phyloP scores from a whole-genome alignment of 208 protist genomes.

The Tritrichomonas foetus region DNA sequence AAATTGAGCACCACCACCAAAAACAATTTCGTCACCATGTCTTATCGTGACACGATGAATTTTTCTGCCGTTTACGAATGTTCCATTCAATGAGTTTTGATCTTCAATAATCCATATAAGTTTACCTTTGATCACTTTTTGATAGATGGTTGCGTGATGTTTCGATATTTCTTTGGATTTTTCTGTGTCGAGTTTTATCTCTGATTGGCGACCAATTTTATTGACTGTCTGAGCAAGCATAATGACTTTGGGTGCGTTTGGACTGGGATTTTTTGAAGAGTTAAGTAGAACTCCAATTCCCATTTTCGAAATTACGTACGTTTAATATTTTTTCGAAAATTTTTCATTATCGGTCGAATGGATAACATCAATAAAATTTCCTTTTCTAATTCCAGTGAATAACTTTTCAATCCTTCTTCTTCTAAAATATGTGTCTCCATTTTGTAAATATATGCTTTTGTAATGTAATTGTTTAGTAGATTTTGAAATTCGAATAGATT shows the following conservation, averaged over 20 bases:
- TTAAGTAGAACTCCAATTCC: neutral
- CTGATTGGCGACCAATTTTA: neutral
- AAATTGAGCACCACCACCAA: neutral
- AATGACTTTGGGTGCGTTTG: neutral
- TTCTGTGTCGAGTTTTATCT: neutral
- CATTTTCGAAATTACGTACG: neutral
- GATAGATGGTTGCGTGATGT: neutral
- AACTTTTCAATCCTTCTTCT: too few relatives aligned
- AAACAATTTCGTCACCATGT: slow-evolving; percentile 34
- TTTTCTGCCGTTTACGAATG: slow-evolving; percentile 31
- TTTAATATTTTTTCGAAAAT: too few relatives aligned
- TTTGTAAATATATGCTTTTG: too few relatives aligned
- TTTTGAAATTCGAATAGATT: too few relatives aligned
- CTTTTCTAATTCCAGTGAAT: too few relatives aligned
- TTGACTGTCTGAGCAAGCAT: neutral
- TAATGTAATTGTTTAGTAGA: too few relatives aligned
- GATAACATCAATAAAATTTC: too few relatives aligned
- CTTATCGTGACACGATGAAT: neutral
- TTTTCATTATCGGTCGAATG: too few relatives aligned
- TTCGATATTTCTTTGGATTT: slow-evolving; percentile 25
- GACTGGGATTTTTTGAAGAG: neutral
- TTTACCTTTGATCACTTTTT: neutral
- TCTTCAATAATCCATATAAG: slow-evolving; percentile 18
- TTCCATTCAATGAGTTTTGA: slow-evolving; percentile 18
- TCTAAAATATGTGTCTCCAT: too few relatives aligned